phyloP scores from a whole-genome alignment of 345 rosid genomes.

The Dovyalis caffra region DNA sequence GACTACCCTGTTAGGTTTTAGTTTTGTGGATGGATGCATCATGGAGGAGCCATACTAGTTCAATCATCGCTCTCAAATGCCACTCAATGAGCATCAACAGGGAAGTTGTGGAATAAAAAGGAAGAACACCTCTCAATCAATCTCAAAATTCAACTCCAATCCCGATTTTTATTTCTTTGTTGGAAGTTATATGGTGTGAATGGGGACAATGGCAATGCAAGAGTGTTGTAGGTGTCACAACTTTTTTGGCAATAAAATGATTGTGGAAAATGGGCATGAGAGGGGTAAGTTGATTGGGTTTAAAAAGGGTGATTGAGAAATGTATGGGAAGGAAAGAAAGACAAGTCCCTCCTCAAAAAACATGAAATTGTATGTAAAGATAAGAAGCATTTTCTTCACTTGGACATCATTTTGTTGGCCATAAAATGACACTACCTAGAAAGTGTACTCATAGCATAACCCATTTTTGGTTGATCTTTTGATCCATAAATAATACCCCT shows the following conservation, averaged over 20 bases:
- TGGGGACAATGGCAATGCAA: constrained; percentile 20
- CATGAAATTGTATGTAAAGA: constrained; percentile 35
- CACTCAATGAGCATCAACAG: constrained; percentile 21
- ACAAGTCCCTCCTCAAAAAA: not conserved
- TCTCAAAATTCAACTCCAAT: no score
- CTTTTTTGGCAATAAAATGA: constrained; percentile 48
- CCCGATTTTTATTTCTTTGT: not conserved
- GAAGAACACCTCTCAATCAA: not conserved
- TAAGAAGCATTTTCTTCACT: constrained; percentile 53
- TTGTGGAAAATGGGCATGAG: constrained; percentile 20
- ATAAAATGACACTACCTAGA: constrained; percentile 39
- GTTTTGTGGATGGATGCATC: no score
- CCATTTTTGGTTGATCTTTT: constrained; percentile 14
- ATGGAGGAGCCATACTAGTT: constrained; percentile 15
- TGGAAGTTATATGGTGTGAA: not conserved
- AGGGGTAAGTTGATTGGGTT: constrained; percentile 28
- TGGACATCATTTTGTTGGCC: constrained; percentile 85
- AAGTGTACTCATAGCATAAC: constrained; percentile 39
- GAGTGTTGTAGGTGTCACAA: constrained; percentile 37
- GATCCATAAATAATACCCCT: not conserved
- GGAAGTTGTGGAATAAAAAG: not conserved
- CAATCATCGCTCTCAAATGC: constrained; percentile 29
- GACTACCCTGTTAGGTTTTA: no score
- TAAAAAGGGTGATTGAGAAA: constrained; percentile 4
- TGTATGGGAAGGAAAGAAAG: constrained; percentile 13